phyloP scores from a whole-genome alignment of 2,329 filamentous ascomycete species.

The Cladophialophora bantiana region DNA sequence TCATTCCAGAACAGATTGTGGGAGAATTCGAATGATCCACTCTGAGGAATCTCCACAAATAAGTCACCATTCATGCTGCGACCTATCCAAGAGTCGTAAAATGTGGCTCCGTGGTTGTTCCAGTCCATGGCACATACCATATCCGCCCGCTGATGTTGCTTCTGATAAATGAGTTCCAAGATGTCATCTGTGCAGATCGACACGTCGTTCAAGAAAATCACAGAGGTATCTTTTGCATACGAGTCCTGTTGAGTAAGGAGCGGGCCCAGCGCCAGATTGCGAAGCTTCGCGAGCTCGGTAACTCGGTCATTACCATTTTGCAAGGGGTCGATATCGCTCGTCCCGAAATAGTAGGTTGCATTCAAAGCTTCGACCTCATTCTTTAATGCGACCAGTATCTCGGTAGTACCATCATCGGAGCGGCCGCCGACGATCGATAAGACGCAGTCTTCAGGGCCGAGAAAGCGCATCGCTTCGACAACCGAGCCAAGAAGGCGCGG shows the following conservation, averaged over 20 bases:
- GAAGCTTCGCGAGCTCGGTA: constrained; percentile 56
- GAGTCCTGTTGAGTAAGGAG: constrained; percentile 44
- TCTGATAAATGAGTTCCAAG: constrained; percentile 63
- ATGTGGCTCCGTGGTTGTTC: constrained; percentile 57
- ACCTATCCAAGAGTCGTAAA: constrained; percentile 66
- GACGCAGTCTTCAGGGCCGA: constrained; percentile 60
- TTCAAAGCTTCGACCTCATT: constrained; percentile 48
- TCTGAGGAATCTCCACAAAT: constrained; percentile 62
- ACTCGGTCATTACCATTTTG: constrained; percentile 53
- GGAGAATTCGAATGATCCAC: constrained; percentile 58
- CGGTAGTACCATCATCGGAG: constrained; percentile 62
- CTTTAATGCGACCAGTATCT: constrained; percentile 56
- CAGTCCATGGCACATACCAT: constrained; percentile 69
- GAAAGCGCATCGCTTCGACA: constrained; percentile 57
- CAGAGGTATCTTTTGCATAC: constrained; percentile 49
- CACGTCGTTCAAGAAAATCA: constrained; percentile 65
- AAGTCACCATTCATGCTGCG: constrained; percentile 61
- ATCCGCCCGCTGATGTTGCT: constrained; percentile 54
- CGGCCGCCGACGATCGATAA: constrained; percentile 65
- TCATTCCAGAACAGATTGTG: constrained; percentile 64
- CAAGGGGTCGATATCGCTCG: constrained; percentile 55
- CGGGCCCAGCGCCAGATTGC: constrained; percentile 61
- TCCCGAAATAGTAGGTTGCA: constrained; percentile 37
- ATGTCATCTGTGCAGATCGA: constrained; percentile 62
- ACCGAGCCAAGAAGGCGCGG: constrained; percentile 61